Evolutionary conservation across 2,329 filamentous ascomycete species (phyloP), one percentile per base, ranked within the genome.

Genomic region (Colletotrichum gloeosporioides): DNA sequence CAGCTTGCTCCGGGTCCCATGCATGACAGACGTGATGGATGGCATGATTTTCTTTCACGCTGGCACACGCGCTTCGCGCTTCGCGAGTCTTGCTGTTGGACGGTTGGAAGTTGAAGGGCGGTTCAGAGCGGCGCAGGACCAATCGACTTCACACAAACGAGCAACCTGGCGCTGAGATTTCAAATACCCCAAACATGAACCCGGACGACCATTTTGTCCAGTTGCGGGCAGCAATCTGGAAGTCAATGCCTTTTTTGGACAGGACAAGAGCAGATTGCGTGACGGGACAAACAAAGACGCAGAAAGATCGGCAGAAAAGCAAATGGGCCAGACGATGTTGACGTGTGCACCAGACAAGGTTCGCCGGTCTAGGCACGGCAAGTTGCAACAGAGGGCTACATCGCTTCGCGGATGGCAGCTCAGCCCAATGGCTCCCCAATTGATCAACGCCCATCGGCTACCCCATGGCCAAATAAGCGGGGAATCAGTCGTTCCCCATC

Each of bases 381-480:
- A 59, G 32, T 69, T 64, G 59, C 70, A 76, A 69, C 64, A 65
- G 59, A 73, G 70, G 73, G 70, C 73, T 76, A 73, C 74, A 69
- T 74, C 74, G 70, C 70, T 76, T 69, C 65, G 74, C 62, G 27
- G 25, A 64, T 73, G 70, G 73, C 64, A 76, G 69, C 73, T 76
- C 73, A 76, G 64, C 74, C 70, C 70, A 73, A 55, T 73, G 57
- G 71, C 66, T 55, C 39, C 57, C 44, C 32, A 57, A 44, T 68
- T 49, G 55, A 67, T 68, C 55, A 68, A 73, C 69, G 36, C 36
- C 59, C 55, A n/a, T 44, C 69, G 70, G 69, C 9, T 59, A 71
- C 61, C 32, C 57, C 27, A 63, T 73, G 55, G 69, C 36, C 6
- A 29, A 31, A 57, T 32, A 57, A 73, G 73, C 55, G 49, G 61